Base-by-base conservation (phyloP, 345 rosid genomes). In the Arabidopsis suecica region DNA sequence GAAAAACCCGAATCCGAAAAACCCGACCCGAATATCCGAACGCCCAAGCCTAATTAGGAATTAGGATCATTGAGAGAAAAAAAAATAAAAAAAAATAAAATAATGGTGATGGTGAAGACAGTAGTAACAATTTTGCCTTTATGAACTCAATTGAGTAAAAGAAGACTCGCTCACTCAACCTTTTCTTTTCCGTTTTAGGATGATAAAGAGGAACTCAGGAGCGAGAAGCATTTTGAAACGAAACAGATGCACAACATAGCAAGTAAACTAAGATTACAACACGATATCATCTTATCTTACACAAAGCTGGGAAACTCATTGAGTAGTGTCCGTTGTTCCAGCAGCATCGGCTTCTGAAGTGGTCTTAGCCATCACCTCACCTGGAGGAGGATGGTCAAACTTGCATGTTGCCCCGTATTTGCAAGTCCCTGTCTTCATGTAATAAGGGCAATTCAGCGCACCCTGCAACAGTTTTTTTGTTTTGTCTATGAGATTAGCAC, bases 361-460 rank as follows among this genome's bases (percentile, higher is more conserved):
- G 50, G 80, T 81, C 67, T 74, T 80, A 36, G 83, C 87, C 85
- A 89, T 83, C 40, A 87, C 96, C 83, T 94, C 98, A 68, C 87
- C 96, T 2, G 98, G 98, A 40, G 97, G 90, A 28, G 98, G 98
- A 82, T 94, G 98, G 77, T 94, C 98, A 75, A 91, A 94, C 84
- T 82, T 91, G 80, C 98, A 94, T 1, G 87, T 78, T 53, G 85
- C 88, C 36, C 96, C 96, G 58, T 80, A 89, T 77, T 87, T 94
- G 91, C 98, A 91, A 6, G 90, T 79, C 49, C 97, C 95, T 41
- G 97, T 94, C 84, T 87, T 91, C 98, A 94, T 85, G 78, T 94
- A 94, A 69, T 91, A 94, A 5, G 98, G 96, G 70, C 98, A 94
- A 48, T 84, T 86, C 64, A 81, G 75, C 4, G 85, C 79, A 53